phyloP scores from a whole-genome alignment of 148 eudicot genomes.

The Rhododendron kiyosumense region DNA sequence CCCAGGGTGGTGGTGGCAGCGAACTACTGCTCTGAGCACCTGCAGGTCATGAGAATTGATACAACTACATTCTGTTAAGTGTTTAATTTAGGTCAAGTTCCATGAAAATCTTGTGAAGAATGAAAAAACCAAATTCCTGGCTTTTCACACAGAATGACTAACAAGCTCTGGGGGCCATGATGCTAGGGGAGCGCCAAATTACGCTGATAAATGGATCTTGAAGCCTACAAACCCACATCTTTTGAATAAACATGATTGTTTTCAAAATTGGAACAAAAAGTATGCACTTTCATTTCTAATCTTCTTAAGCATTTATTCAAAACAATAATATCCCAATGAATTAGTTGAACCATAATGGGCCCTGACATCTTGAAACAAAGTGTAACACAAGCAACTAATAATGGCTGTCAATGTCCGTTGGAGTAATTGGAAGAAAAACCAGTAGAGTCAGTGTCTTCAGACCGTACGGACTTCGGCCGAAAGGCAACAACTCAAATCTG shows the following conservation, averaged over 20 bases:
- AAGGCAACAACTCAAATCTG: not conserved
- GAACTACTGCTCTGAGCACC: conserved; percentile 54
- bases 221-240: not conserved
- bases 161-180: not conserved
- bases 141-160: not conserved
- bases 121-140: not conserved
- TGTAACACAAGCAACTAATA: not conserved
- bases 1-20: conserved; percentile 97
- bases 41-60: conserved; percentile 16
- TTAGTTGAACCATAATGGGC: not conserved
- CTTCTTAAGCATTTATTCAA: not conserved
- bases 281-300: not conserved
- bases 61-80: not conserved
- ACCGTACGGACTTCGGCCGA: not conserved
- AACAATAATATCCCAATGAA: not conserved
- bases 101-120: not conserved
- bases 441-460: not conserved
- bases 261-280: not conserved
- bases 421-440: not conserved
- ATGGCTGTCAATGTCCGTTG: too few relatives aligned
- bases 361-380: not conserved
- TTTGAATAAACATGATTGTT: not conserved
- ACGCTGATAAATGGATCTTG: not conserved
- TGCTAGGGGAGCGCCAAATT: not conserved
- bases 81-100: not conserved